Conservation (phyloP, 768 basidiomycete genomes). For the Mycena alexandri region DNA sequence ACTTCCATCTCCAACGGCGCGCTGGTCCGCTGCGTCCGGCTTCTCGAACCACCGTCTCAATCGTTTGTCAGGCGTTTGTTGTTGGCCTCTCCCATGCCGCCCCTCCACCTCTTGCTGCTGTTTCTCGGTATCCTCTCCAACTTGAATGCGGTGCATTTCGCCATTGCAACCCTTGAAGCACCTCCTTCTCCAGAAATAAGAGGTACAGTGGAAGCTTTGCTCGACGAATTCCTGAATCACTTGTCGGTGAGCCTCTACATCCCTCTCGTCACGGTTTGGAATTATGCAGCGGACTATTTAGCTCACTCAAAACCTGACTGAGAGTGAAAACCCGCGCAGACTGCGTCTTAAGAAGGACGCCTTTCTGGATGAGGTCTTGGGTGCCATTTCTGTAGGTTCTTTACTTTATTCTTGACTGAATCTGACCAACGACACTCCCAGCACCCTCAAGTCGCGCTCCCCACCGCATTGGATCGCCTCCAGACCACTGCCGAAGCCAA, state of each 20-base stretch:
- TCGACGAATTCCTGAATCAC: conserved; percentile 33
- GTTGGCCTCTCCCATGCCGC: background rate
- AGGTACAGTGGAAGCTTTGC: conserved; percentile 32
- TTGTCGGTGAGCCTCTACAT: conserved; percentile 23
- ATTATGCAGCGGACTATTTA: background rate
- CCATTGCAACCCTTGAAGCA: background rate
- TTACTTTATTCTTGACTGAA: background rate
- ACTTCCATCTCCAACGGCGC: conserved; percentile 5
- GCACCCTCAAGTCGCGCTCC: conserved; percentile 13
- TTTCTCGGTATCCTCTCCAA: background rate
- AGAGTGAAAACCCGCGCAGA: background rate
- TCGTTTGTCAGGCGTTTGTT: too few relatives aligned
- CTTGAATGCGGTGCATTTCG: background rate
- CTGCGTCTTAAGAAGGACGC: conserved; percentile 28
- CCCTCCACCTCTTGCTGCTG: background rate
- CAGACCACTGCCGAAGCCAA: background rate
- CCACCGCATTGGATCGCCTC: too few relatives aligned
- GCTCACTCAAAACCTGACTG: conserved; percentile 13
- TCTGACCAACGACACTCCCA: conserved; percentile 6
- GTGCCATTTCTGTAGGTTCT: conserved; percentile 19
- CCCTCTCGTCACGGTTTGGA: background rate
- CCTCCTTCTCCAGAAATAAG: conserved; percentile 9
- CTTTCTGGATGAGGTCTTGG: conserved; percentile 27
- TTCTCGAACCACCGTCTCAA: background rate
- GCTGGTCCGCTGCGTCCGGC: background rate